phyloP scores from a whole-genome alignment of 2,329 filamentous ascomycete species.

The Emergomyces pasteurianus region DNA sequence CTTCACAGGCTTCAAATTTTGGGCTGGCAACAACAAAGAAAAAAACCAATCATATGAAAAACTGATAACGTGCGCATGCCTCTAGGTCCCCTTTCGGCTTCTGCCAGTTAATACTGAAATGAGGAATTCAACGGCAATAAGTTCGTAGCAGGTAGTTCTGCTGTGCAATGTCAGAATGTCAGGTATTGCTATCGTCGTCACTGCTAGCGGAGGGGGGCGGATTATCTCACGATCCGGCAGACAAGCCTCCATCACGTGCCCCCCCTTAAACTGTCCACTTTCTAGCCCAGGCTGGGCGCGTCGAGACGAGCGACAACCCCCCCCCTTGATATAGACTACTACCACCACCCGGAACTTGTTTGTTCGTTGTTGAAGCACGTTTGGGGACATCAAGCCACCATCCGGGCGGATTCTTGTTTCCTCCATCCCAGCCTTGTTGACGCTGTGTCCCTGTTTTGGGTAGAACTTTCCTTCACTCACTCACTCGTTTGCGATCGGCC shows the following conservation, averaged over 20 bases:
- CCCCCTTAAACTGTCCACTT: not conserved
- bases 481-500: not conserved
- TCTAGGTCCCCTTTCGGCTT: not conserved
- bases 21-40: not conserved
- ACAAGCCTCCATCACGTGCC: not conserved
- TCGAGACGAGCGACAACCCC: not conserved
- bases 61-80: not conserved
- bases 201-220: not conserved
- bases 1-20: not conserved
- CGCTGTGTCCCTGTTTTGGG: not conserved
- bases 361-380: not conserved
- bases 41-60: not conserved
- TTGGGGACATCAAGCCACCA: not conserved
- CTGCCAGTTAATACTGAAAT: not conserved
- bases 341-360: not conserved
- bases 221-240: not conserved
- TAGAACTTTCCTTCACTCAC: not conserved
- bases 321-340: not conserved
- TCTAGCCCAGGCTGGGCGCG: not conserved
- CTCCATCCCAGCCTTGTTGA: not conserved
- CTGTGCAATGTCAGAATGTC: too few relatives aligned
- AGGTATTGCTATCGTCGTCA: too few relatives aligned
- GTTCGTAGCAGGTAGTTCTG: too few relatives aligned
- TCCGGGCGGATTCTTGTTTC: not conserved
- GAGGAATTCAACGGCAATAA: not conserved